phyloP scores from a whole-genome alignment of 441 rosid genomes.

The Flueggea neowawraea region DNA sequence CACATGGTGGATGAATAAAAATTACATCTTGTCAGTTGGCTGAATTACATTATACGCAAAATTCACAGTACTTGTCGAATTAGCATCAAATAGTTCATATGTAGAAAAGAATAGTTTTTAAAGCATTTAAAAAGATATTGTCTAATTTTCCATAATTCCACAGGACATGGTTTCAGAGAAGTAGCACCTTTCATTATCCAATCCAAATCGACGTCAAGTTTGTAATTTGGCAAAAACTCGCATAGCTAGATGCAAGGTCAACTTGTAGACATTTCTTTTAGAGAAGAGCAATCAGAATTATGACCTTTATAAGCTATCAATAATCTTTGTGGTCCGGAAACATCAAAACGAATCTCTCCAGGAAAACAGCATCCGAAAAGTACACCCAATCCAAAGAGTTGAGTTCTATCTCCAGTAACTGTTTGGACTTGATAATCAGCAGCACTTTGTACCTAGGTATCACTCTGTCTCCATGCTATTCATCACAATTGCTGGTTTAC shows the following conservation, averaged over 20 bases:
- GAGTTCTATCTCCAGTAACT: slow-evolving; percentile 22
- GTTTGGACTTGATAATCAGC: slow-evolving; percentile 28
- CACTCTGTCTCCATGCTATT: slow-evolving; percentile 31
- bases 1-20: too few relatives aligned
- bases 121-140: too few relatives aligned
- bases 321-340: slow-evolving; percentile 26
- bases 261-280: not conserved
- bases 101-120: too few relatives aligned
- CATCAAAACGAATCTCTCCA: slow-evolving; percentile 25
- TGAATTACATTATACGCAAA: too few relatives aligned
- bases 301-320: slow-evolving; percentile 33
- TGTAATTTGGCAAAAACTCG: too few relatives aligned
- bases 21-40: not conserved
- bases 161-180: too few relatives aligned
- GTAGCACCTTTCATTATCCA: too few relatives aligned
- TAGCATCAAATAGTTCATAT: too few relatives aligned
- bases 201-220: too few relatives aligned
- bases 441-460: slow-evolving; percentile 34
- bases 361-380: slow-evolving; percentile 20
- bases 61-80: too few relatives aligned
- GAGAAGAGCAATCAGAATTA: slow-evolving; percentile 10
- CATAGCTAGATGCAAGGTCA: too few relatives aligned
- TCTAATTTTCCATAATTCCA: too few relatives aligned
- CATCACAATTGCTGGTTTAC: slow-evolving; percentile 22
- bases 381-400: slow-evolving; percentile 7